Evolutionary conservation across 2,329 filamentous ascomycete species (phyloP), one percentile per base, ranked within the genome.

Genomic region (Fusarium anguioides): DNA sequence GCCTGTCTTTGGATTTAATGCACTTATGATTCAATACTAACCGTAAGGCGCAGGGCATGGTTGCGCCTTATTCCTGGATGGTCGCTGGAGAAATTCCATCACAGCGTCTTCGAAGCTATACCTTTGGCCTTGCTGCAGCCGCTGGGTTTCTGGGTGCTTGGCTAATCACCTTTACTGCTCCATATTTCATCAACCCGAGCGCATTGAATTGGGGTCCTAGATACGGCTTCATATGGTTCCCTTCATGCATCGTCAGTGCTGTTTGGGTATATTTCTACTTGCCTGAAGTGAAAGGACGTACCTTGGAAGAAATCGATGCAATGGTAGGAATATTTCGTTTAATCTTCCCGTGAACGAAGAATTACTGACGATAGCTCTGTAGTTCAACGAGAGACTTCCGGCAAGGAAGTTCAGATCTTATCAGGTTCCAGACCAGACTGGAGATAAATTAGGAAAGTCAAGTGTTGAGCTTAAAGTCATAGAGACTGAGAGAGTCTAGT

Each of bases 141-240:
- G 42, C 60, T 0, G 69, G 69, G 0, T 72, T 72, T 9, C 47
- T 72, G 0, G 69, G 64, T 1, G 69, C 69, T 5, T 72, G 69
- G 69, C 45, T 72, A 4, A 70, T 72, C 5, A 72, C 69, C 0
- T 72, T 72, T 11, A 72, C 69, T 0, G 67, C 69, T 10, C 69
- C 69, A 0, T 72, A 72, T 21, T 72, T 72, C 9, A 72, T 72
- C 3, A 72, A 72, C 14, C 69, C 69, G 2, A 66, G 59, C 3
- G 58, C 69, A 2, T 24, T 72, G 10, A 70, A 72, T 12, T 72
- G 69, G 69, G 69, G 69, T 0, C 69, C 69, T 10, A 45, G 69
- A 66, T 71, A 71, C 5, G 69, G 69, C 5, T 71, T 64, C 2
- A 71, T 71, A 5, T 71, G 69, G 69, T 71, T 72, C 4, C 69